Evolutionary conservation across 1,139 yeast species (phyloP).

Genomic region (Martiniozyma asiatica): DNA sequence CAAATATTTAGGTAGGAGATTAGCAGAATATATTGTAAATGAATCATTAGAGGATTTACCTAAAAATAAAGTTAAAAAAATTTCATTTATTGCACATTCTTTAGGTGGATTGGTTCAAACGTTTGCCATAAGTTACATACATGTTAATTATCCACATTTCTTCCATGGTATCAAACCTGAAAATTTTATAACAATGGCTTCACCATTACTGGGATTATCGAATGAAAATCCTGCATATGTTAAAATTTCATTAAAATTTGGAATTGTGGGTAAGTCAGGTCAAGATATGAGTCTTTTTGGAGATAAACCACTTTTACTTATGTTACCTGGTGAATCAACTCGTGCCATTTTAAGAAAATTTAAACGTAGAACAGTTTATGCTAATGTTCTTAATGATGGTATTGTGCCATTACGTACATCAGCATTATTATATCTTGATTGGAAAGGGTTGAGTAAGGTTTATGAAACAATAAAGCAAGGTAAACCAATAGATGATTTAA

Average conservation of each 20-base stretch:
- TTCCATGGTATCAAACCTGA: conserved; percentile 47
- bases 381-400: conserved; percentile 73
- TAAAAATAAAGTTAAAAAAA: conserved; percentile 30
- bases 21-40: conserved; percentile 65
- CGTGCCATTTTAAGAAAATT: conserved; percentile 54
- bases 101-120: conserved; percentile 87
- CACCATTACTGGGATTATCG: conserved; percentile 80
- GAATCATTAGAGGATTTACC: conserved; percentile 30
- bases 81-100: conserved; percentile 88
- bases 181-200: conserved; percentile 77
- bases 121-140: conserved; percentile 77
- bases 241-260: conserved; percentile 73
- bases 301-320: conserved; percentile 50
- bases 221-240: conserved; percentile 83
- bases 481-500: conserved; percentile 17
- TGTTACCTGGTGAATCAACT: conserved; percentile 75
- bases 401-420: conserved; percentile 89
- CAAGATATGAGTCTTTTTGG: conserved; percentile 71
- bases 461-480: conserved; percentile 26
- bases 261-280: conserved; percentile 89
- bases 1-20: conserved; percentile 69
- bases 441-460: conserved; percentile 48
- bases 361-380: conserved; percentile 60
- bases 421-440: conserved; percentile 66
- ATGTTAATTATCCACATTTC: conserved; percentile 63